Percentiles rank a stretch among this genome's conserved stretches.
Conservation (phyloP, 768 basidiomycete genomes). For the Rhodotorula taiwanensis region DNA sequence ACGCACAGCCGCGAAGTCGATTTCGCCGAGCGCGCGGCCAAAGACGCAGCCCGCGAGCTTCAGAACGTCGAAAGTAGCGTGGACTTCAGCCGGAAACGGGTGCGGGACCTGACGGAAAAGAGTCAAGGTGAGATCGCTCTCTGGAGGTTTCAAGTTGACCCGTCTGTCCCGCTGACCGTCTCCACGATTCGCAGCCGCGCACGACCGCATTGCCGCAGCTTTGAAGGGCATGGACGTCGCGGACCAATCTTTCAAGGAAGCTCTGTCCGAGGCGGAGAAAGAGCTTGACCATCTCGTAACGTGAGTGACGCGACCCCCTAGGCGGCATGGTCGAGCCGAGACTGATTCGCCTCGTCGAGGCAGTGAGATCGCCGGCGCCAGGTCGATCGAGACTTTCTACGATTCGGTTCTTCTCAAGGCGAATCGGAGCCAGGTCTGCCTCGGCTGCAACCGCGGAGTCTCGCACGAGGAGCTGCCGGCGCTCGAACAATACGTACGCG, state of each 20-base stretch:
- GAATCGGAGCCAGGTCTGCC: constrained; percentile 61
- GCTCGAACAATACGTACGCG: constrained; percentile 74
- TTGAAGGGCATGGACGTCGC: constrained; percentile 38
- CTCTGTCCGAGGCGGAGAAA: constrained; percentile 41
- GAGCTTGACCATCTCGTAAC: constrained; percentile 36
- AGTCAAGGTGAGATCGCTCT: constrained; percentile 52
- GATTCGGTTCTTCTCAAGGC: constrained; percentile 56
- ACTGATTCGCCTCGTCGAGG: too few relatives aligned
- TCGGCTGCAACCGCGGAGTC: constrained; percentile 67
- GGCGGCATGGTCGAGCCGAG: too few relatives aligned
- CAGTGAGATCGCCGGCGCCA: constrained; percentile 35
- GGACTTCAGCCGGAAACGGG: constrained; percentile 56
- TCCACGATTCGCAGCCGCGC: constrained; percentile 45
- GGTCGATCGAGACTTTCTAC: constrained; percentile 44
- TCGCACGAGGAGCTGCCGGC: constrained; percentile 52
- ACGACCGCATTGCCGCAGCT: constrained; percentile 48
- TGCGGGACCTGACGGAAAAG: constrained; percentile 59
- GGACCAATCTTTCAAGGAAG: constrained; percentile 41
- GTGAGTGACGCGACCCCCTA: constrained; percentile 13
- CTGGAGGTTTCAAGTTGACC: background rate
- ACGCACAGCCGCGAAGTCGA: constrained; percentile 61
- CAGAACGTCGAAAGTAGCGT: constrained; percentile 62
- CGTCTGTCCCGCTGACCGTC: constrained; percentile 33
- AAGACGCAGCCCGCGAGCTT: constrained; percentile 54
- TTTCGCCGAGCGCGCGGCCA: constrained; percentile 49